phyloP scores from a whole-genome alignment of 331 rosid genomes.

The Quercus lobata region DNA sequence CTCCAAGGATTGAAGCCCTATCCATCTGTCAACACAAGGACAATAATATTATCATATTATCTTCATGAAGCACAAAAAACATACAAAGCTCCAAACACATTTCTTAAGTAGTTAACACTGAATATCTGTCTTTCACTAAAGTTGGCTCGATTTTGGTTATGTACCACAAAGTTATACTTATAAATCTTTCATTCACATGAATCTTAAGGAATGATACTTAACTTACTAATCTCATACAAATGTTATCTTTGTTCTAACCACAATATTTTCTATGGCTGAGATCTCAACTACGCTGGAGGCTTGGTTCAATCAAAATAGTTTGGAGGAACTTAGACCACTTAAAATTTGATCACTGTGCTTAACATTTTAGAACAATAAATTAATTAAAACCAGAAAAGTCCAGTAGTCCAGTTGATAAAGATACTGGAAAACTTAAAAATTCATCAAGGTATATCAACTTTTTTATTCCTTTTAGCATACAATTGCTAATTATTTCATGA shows the following conservation, averaged over 20 bases:
- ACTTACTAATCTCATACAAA: background rate
- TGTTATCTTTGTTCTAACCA: background rate
- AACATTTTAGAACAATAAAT: too few relatives aligned
- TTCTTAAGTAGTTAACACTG: background rate
- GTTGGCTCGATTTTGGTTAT: background rate
- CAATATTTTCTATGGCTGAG: background rate
- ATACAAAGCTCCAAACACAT: slow-evolving; percentile 6
- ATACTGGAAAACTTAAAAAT: background rate
- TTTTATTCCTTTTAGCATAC: background rate
- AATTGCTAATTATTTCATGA: background rate
- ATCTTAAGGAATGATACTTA: background rate
- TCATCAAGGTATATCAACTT: background rate
- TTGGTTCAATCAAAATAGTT: background rate
- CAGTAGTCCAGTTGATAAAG: background rate
- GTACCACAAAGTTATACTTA: background rate
- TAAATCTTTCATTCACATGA: background rate
- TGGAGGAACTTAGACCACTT: too few relatives aligned
- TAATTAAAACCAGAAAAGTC: too few relatives aligned
- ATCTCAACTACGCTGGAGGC: background rate
- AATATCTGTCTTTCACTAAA: background rate
- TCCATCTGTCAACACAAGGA: slow-evolving; percentile 58
- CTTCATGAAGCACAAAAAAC: background rate
- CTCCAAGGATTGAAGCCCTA: slow-evolving; percentile 86
- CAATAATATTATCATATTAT: background rate
- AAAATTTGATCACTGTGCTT: too few relatives aligned